Evolutionary conservation across 1,284 basidiomycete genomes (phyloP), one percentile per base, ranked within the genome.

Genomic region (Apiotrichum akiyoshidainum): DNA sequence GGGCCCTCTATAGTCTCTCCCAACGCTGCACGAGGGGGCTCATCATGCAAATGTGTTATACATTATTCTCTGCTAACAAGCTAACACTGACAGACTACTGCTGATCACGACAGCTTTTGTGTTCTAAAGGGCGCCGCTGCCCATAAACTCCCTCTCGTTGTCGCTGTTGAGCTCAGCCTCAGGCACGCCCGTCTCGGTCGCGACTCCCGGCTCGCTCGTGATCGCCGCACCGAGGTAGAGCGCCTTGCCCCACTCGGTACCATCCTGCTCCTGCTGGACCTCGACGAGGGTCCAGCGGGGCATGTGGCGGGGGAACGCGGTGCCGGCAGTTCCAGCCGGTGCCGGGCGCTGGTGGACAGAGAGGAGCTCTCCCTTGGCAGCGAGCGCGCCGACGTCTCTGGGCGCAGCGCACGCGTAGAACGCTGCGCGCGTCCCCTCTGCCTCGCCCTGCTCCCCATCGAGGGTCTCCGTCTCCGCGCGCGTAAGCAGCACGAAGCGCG

Each of bases 401-500:
- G 52, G 31, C 10, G 40, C 42, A 35, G 35, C 42, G 19, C 53
- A 37, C 37, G 57, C 57, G 42, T 34, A 59, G 53, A 55, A 39
- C 16, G 44, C 12, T 5, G 42, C 52, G 35, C 42, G 44, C 22
- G 6, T 6, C 10, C 33, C 34, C 9, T 31, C 26, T 31, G 4
- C 26, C 26, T 31, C 26, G 3, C 26, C 26, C 26, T 4, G 26
- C 26, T 21, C 39, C 14, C 47, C 21, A 17, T 34, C n/a, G 31
- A 55, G 22, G 8, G 54, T 46, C 33, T 31, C 21, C 22, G 52
- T 40, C 39, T 49, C 44, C 14, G 34, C 21, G 35, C 59, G 58
- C 5, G 61, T 52, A 10, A 78, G 60, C 14, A 78, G 65, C 33
- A 79, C 41, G 64, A 79, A 79, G 19, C 76, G 72, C 5, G 78